Conservation (phyloP, 2,329 filamentous ascomycete genomes). For the Rhexocercosporidium sp. region DNA sequence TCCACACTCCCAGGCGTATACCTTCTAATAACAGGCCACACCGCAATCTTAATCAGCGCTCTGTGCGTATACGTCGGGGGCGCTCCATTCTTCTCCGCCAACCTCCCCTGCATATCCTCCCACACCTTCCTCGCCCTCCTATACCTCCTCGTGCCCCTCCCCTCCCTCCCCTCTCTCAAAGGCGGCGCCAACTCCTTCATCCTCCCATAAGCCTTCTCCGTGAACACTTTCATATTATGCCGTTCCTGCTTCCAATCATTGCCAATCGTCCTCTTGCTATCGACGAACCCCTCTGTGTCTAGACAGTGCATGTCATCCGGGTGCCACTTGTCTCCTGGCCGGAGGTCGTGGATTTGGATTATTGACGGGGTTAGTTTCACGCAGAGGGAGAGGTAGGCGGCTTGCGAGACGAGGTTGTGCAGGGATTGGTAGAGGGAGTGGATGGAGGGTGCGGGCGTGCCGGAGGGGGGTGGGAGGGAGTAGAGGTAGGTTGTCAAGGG, state of each 20-base stretch:
- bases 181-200: neutral
- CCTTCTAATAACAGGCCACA: slow-evolving; percentile 32
- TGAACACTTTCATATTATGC: neutral
- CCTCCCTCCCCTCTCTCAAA: neutral
- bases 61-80: slow-evolving; percentile 5
- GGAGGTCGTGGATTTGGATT: slow-evolving; percentile 29
- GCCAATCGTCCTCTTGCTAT: slow-evolving; percentile 23
- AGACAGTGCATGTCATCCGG: slow-evolving; percentile 29
- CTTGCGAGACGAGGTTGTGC: slow-evolving; percentile 36
- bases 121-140: neutral
- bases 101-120: neutral
- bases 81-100: neutral
- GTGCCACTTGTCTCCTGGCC: slow-evolving; percentile 28
- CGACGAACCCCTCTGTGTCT: slow-evolving; percentile 14
- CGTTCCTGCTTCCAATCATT: neutral
- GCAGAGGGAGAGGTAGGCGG: slow-evolving; percentile 35
- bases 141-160: neutral
- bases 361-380: slow-evolving; percentile 36
- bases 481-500: slow-evolving; percentile 35
- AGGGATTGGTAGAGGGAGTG: slow-evolving; percentile 34
- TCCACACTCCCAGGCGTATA: slow-evolving; percentile 31
- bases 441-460: slow-evolving; percentile 13
- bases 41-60: slow-evolving; percentile 28
- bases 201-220: neutral
- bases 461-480: slow-evolving; percentile 9